These are phyloP conservation scores for Fusarium nematophilum DNA, from an alignment of 2,329 filamentous ascomycete species.

Conservation along the genomic window DNA sequence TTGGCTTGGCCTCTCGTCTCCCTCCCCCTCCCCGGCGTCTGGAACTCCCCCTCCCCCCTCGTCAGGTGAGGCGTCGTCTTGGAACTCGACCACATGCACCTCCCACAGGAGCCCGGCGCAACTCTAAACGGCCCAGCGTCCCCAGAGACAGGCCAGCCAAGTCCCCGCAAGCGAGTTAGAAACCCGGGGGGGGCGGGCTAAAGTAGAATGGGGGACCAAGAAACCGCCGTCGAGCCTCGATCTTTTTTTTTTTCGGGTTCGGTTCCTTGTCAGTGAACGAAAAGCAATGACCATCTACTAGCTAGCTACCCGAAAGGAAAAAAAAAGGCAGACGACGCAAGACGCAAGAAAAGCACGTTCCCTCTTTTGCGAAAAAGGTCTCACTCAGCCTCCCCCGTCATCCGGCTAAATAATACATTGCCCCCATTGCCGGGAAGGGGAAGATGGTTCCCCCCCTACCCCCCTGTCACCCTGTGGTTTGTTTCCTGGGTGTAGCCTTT, in stretches of 20 bases:
- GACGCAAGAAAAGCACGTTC: background rate
- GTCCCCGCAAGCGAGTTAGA: constrained; percentile 14
- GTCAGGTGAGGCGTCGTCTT: constrained; percentile 28
- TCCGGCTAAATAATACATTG: background rate
- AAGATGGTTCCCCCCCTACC: too few species aligned
- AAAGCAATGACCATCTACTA: too few species aligned
- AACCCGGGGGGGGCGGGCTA: too few species aligned
- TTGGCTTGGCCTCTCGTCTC: too few species aligned
- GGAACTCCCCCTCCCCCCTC: too few species aligned
- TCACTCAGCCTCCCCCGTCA: constrained; percentile 8
- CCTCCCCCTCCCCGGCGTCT: too few species aligned
- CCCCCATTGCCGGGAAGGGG: too few species aligned
- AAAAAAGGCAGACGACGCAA: constrained; percentile 21
- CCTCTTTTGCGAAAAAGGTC: background rate
- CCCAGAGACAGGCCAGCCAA: constrained; percentile 16
- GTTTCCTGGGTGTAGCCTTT: too few species aligned
- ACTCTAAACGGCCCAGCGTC: constrained; percentile 35
- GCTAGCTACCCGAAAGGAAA: too few species aligned
- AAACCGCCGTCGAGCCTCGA: constrained; percentile 19
- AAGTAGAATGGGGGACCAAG: constrained; percentile 23
- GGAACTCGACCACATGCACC: constrained; percentile 19
- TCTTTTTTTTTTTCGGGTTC: too few species aligned
- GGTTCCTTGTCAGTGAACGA: too few species aligned
- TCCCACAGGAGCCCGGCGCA: constrained; percentile 31
- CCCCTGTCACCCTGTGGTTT: too few species aligned